Evolutionary conservation across 306 rosid genomes (phyloP), one percentile per base, ranked within the genome.

Genomic region (Cicer judaicum): DNA sequence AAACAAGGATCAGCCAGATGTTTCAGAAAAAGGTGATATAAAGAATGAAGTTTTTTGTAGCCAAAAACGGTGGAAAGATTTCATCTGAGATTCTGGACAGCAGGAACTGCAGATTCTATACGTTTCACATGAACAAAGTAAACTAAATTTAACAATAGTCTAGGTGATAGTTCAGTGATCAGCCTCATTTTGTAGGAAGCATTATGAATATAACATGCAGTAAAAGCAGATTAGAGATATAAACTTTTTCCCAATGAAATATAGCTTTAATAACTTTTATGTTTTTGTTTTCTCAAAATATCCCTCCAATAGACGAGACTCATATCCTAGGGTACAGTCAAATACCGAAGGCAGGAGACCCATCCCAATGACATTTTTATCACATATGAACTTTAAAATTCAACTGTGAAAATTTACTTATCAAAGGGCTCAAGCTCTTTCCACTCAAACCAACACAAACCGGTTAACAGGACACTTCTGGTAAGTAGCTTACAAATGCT

Each of bases 1-100:
- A 67, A 40, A 71, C 75, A 66, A 24, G 66, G 36, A 72, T 11
- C 66, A 47, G 55, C 19, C 40, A 78, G 71, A 44, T 63, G 18
- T 52, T 70, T 29, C 65, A 73, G 41, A 49, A 54, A 19, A 53
- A 82, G 55, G 65, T 21, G 40, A 34, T 79, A 78, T 39, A 49
- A 15, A 49, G 29, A 57, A n/a, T 53, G 42, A 43, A 43, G 13
- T 21, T 24, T 34, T 24, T 38, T 29, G 9, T 19, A 75, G 68
- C 42, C 48, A 44, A 34, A 16, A 68, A 55, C 44, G 19, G 40
- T 16, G 64, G 52, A 55, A 66, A 76, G 9, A 18, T 59, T 18
- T 65, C n/a, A 55, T 50, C 14, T 61, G 24, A 38, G 62, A 46
- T 46, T 46, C 21, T 66, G 55, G 57, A 80, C 59, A 57, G 57